These are phyloP conservation scores for Leishmania major DNA, from an alignment of 208 protist species.

Conservation along the genomic window DNA sequence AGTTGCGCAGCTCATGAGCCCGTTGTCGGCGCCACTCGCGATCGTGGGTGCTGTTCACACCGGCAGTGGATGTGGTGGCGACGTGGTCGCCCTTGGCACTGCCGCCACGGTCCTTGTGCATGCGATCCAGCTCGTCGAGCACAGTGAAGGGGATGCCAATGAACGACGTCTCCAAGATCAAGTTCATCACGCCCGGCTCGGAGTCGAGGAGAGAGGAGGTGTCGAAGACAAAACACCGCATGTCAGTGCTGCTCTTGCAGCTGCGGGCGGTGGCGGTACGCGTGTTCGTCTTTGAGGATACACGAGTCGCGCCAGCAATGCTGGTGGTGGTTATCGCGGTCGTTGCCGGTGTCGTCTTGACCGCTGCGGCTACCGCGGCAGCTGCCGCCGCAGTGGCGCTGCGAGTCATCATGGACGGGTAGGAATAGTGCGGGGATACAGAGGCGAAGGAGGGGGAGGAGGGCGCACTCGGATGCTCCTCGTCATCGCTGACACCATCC, in stretches of 20 bases:
- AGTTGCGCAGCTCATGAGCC: conserved; percentile 61
- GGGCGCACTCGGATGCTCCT: too few relatives aligned
- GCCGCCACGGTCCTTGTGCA: conserved; percentile 44
- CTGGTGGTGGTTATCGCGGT: not conserved
- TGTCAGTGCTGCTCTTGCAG: not conserved
- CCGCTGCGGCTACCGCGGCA: not conserved
- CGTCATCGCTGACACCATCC: not conserved
- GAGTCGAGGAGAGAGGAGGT: conserved; percentile 68
- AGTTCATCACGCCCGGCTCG: conserved; percentile 45
- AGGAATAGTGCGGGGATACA: not conserved
- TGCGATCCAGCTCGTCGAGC: conserved; percentile 72
- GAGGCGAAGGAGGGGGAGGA: not conserved
- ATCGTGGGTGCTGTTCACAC: conserved; percentile 7
- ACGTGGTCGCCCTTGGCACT: conserved; percentile 1
- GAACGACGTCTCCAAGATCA: conserved; percentile 52
- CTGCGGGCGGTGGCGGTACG: not conserved
- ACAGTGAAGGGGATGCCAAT: conserved; percentile 77
- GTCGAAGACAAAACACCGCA: conserved; percentile 71
- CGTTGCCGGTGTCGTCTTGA: not conserved
- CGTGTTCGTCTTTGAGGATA: not conserved
- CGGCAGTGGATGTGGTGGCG: conserved; percentile 1
- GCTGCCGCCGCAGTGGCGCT: conserved; percentile 2
- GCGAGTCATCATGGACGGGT: conserved; percentile 7
- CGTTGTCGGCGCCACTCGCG: conserved; percentile 35
- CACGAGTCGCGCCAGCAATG: not conserved